Evolutionary conservation across 2,329 filamentous ascomycete genomes (phyloP), one percentile per base, ranked within the genome.

Genomic region (Onygenales sp.): DNA sequence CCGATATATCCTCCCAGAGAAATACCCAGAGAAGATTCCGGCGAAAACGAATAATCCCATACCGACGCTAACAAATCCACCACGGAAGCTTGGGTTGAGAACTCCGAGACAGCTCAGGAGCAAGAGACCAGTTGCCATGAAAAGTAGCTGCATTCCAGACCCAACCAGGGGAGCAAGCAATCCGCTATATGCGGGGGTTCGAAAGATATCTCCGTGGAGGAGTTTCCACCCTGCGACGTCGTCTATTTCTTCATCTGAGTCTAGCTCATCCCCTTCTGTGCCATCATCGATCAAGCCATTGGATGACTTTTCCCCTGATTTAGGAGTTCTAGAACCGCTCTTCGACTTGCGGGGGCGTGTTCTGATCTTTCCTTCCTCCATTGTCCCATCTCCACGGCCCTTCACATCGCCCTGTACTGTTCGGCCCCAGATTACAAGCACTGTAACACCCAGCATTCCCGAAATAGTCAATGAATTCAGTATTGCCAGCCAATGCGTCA

Each of bases 171-270:
- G 89, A 0, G 89, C 88, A 41, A 95, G 76, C 2, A 95, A 75
- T 50, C 83, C 80, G 32, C 87, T 87, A 58, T 82, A 80, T 2
- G 75, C 69, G 0, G 89, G 89, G 31, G 84, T 76, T 46, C 89
- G 81, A 73, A 95, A 95, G 3, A 94, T 87, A 67, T 95, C 89
- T n/a, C 81, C 87, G 63, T 94, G 88, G 2, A 95, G 77, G 13
- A 93, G 75, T 68, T 95, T 95, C 89, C 89, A 95, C 50, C 89
- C 89, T 2, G 87, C 88, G 32, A 87, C 79, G 61, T 95, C 89
- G 63, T 95, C 89, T 6, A 88, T 68, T 60, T 90, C 86, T 1
- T 89, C 87, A 48, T 89, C 87, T 4, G 81, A 85, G 5, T 77
- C 78, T 7, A 78, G 53, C 43, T 83, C 83, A 1, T 75, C 56